Evolutionary conservation across 192 early-diverging fungal genomes (phyloP).

Genomic region (Umbelopsis ramanniana): DNA sequence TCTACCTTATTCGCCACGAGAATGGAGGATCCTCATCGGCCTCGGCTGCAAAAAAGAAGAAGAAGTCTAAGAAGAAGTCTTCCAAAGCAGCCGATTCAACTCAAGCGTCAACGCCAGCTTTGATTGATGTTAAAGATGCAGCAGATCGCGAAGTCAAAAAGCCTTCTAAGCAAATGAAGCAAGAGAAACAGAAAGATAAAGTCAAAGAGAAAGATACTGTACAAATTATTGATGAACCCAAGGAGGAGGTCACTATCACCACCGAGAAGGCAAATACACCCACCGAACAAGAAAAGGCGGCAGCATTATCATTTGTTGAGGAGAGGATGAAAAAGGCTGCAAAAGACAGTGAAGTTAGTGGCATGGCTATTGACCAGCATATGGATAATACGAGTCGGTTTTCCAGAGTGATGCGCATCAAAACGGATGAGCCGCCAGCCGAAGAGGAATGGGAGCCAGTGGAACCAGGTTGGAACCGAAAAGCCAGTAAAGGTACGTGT

Average conservation of each 20-base stretch:
- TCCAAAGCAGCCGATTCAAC: background rate
- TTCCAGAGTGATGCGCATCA: conserved; percentile 37
- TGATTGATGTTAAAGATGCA: background rate
- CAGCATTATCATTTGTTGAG: background rate
- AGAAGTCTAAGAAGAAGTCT: conserved; percentile 26
- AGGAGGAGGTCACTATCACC: background rate
- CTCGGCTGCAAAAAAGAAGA: conserved; percentile 23
- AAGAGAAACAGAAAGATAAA: background rate
- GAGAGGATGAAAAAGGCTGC: background rate
- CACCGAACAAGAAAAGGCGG: background rate
- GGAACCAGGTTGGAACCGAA: conserved; percentile 38
- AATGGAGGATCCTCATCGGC: too few relatives aligned
- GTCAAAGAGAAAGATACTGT: too few relatives aligned
- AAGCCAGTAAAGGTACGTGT: conserved; percentile 10
- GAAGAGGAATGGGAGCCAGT: conserved; percentile 17
- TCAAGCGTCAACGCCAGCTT: background rate
- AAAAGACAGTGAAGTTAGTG: background rate
- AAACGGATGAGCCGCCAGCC: conserved; percentile 12
- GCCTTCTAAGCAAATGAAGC: too few relatives aligned
- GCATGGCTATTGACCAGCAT: conserved; percentile 34
- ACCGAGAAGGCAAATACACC: background rate
- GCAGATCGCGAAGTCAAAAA: background rate
- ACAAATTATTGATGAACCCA: background rate
- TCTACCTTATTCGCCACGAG: conserved; percentile 4
- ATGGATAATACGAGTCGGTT: conserved; percentile 29